Conservation (phyloP, 176 grass and related monocot species). For the Ananas comosus region DNA sequence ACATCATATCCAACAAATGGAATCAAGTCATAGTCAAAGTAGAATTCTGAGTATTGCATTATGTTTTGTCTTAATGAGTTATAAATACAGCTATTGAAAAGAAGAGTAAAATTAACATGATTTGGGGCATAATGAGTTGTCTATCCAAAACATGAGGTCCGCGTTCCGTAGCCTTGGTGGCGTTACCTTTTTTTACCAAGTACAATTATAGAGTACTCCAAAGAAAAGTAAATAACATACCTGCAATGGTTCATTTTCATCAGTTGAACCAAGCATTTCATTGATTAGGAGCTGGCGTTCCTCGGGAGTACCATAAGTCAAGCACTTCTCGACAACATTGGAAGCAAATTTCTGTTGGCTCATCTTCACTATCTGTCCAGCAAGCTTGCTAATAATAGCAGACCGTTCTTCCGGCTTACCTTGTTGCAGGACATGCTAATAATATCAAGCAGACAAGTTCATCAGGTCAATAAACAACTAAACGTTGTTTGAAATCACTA, state of each 20-base stretch:
- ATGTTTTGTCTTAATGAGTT: too few species aligned
- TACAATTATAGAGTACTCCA: too few species aligned
- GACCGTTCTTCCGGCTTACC: constrained; percentile 81
- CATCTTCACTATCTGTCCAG: constrained; percentile 94
- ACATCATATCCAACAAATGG: not conserved
- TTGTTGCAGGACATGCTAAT: constrained; percentile 81
- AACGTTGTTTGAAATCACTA: not conserved
- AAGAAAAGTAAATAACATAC: constrained; percentile 20
- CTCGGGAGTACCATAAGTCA: constrained; percentile 55
- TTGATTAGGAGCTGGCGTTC: constrained; percentile 85
- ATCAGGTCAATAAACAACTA: not conserved
- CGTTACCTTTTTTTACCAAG: too few species aligned
- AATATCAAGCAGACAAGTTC: constrained; percentile 10
- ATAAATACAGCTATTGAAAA: too few species aligned
- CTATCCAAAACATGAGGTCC: too few species aligned
- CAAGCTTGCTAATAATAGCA: constrained; percentile 61
- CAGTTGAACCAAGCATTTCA: constrained; percentile 90
- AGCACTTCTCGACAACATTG: constrained; percentile 95
- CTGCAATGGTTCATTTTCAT: constrained; percentile 96
- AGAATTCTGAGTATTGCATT: too few species aligned
- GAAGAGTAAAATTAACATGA: too few species aligned
- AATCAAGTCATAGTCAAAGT: not conserved
- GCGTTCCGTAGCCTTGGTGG: too few species aligned
- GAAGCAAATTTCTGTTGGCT: constrained; percentile 98
- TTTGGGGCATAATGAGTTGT: too few species aligned